These are phyloP conservation scores for Ceratocystis alfenasii DNA, from an alignment of 2,329 filamentous ascomycete genomes.

Conservation along the genomic window DNA sequence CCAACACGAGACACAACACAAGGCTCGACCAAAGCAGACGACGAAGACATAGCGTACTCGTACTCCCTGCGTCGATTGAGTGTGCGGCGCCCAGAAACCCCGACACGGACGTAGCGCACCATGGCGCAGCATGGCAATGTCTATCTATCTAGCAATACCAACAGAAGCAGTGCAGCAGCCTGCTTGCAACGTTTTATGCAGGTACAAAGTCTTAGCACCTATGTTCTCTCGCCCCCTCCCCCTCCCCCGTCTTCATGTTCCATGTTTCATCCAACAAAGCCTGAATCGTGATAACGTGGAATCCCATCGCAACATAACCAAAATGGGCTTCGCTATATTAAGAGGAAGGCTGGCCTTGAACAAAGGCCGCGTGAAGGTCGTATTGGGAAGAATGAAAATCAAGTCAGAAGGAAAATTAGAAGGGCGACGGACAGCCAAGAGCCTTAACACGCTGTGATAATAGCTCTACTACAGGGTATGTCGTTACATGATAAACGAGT, in stretches of 20 bases:
- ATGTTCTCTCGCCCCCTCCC: background rate
- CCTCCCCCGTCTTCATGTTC: background rate
- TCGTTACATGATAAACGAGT: background rate
- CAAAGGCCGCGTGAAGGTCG: background rate
- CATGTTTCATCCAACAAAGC: background rate
- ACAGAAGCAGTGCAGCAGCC: background rate
- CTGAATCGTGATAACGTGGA: background rate
- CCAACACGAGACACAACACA: background rate
- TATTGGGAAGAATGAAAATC: background rate
- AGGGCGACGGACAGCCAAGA: background rate
- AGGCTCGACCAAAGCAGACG: background rate
- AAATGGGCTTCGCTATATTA: background rate
- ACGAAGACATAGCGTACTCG: background rate
- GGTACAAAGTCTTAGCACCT: background rate
- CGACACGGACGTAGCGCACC: background rate
- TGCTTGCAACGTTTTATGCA: background rate
- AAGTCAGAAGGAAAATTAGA: background rate
- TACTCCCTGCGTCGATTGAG: background rate
- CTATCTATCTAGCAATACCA: background rate
- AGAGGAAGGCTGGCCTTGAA: background rate
- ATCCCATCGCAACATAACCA: background rate
- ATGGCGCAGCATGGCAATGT: background rate
- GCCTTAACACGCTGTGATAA: background rate
- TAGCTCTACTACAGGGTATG: background rate
- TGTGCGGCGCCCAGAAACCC: background rate